Conservation (phyloP, 2,329 filamentous ascomycete genomes). For the Paradendryphiella salina region DNA sequence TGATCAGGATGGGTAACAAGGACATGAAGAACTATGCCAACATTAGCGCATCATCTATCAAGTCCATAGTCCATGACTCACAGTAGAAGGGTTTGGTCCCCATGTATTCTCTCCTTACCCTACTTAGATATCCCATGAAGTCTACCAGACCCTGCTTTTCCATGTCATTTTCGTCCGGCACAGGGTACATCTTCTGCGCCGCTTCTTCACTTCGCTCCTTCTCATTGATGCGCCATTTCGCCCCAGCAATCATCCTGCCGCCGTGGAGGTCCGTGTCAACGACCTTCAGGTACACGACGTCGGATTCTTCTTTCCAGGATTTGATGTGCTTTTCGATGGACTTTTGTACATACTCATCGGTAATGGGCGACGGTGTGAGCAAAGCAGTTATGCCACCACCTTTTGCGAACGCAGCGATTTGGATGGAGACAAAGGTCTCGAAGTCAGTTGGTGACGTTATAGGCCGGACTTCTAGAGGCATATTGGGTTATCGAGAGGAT, state of each 20-base stretch:
- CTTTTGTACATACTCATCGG: constrained; percentile 25
- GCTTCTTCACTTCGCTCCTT: constrained; percentile 39
- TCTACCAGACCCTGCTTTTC: constrained; percentile 31
- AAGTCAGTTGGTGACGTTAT: constrained; percentile 33
- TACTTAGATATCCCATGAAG: constrained; percentile 34
- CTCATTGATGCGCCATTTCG: constrained; percentile 46
- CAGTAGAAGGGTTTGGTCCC: constrained; percentile 43
- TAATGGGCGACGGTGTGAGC: constrained; percentile 25
- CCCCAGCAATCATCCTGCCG: constrained; percentile 39
- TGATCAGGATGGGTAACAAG: constrained; percentile 46
- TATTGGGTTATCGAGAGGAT: constrained; percentile 10
- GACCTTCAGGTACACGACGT: constrained; percentile 38
- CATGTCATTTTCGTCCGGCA: constrained; percentile 29
- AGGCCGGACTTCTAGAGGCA: constrained; percentile 43
- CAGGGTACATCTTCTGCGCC: constrained; percentile 35
- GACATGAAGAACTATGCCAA: constrained; percentile 33
- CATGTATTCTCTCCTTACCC: constrained; percentile 38
- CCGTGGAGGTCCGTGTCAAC: constrained; percentile 39
- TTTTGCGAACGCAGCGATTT: constrained; percentile 33
- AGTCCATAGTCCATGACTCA: constrained; percentile 14
- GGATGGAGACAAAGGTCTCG: constrained; percentile 33
- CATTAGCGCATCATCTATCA: neutral
- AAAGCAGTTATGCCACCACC: constrained; percentile 33
- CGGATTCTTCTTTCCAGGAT: constrained; percentile 29
- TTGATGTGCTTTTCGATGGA: constrained; percentile 33